These are phyloP conservation scores for Posidonia oceanica DNA, from an alignment of 116 monocot genomes.

Conservation along the genomic window DNA sequence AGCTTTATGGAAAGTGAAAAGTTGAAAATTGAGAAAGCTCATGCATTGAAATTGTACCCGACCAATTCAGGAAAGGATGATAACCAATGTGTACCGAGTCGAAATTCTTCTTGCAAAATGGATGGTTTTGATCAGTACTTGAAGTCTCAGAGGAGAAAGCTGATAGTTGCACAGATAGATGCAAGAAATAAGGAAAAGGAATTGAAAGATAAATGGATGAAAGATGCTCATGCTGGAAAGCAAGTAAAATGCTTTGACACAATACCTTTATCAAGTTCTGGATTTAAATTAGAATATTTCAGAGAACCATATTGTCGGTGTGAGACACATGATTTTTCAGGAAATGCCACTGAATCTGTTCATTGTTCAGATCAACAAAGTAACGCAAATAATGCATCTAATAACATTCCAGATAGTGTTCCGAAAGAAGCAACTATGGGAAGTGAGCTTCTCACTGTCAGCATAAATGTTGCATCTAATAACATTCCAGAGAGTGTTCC, in stretches of 20 bases:
- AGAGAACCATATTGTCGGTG: not conserved
- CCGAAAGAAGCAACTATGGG: not conserved
- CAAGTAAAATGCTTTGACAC: constrained; percentile 3
- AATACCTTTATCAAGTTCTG: constrained; percentile 7
- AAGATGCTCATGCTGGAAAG: constrained; percentile 2
- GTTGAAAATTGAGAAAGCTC: not conserved
- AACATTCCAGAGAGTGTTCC: not conserved
- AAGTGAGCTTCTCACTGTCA: not conserved
- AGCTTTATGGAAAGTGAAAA: constrained; percentile 3
- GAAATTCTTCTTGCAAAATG: not conserved
- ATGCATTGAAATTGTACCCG: not conserved
- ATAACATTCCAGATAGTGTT: not conserved
- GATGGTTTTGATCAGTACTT: constrained; percentile 1
- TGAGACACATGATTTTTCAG: not conserved
- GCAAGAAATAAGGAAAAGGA: constrained; percentile 6
- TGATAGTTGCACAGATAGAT: not conserved
- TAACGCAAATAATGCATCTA: not conserved
- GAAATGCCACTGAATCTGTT: not conserved
- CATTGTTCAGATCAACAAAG: not conserved
- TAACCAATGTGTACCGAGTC: not conserved
- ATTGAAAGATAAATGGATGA: constrained; percentile 9
- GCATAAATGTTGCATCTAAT: not conserved
- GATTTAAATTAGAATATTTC: constrained; percentile 3
- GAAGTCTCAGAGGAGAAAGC: constrained; percentile 5
- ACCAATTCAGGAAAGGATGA: constrained; percentile 3